Conservation (phyloP, 495 filamentous ascomycete genomes). For the Penicillium antarcticum region DNA sequence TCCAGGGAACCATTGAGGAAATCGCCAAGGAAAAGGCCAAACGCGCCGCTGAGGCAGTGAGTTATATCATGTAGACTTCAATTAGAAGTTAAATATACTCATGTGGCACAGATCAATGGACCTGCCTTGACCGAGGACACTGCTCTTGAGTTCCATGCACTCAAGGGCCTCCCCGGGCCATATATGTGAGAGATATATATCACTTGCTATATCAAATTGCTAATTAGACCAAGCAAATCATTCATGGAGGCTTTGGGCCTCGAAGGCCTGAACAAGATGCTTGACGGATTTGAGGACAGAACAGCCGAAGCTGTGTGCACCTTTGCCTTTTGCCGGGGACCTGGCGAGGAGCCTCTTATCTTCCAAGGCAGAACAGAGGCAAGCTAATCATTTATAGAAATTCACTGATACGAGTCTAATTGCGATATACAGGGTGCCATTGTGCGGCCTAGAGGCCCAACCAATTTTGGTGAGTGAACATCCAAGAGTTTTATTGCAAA, state of each 20-base stretch:
- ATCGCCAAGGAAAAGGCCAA: conserved; percentile 84
- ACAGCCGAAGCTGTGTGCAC: conserved; percentile 91
- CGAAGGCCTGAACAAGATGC: conserved; percentile 83
- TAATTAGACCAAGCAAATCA: conserved; percentile 66
- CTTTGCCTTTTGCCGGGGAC: conserved; percentile 86
- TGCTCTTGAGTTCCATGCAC: conserved; percentile 84
- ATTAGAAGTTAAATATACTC: background rate
- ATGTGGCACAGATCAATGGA: conserved; percentile 60
- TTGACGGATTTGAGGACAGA: conserved; percentile 86
- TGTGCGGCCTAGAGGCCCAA: conserved; percentile 56
- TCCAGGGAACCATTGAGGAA: conserved; percentile 91
- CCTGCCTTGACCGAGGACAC: conserved; percentile 97
- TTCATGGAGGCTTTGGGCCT: conserved; percentile 82
- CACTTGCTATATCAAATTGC: background rate
- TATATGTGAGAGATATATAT: conserved; percentile 71
- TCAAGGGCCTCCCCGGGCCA: conserved; percentile 87
- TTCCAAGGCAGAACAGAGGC: conserved; percentile 82
- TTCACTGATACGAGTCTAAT: conserved; percentile 1
- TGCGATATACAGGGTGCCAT: conserved; percentile 37
- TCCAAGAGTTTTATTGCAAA: background rate
- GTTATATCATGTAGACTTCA: background rate
- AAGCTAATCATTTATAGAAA: background rate
- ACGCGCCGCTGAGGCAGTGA: conserved; percentile 54
- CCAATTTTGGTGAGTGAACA: conserved; percentile 70
- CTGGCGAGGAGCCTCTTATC: conserved; percentile 77